A percentile compares a stretch with the other conserved stretches of the same genome.
phyloP scores from a whole-genome alignment of 495 filamentous ascomycete genomes.

The Staphylotrichum tortipilum region DNA sequence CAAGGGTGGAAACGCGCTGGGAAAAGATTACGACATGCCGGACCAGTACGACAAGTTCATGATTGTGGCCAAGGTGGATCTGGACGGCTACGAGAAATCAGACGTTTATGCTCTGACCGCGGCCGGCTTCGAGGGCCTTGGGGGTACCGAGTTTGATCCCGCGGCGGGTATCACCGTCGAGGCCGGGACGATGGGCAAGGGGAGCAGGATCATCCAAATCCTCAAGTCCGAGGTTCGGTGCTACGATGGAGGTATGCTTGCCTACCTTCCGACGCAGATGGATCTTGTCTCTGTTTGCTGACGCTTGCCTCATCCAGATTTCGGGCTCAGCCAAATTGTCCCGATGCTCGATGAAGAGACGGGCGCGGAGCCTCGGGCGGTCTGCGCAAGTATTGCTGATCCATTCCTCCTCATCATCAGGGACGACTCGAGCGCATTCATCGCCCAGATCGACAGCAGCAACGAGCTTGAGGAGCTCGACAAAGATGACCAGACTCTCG shows the following conservation, averaged over 20 bases:
- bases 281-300: conserved; percentile 10
- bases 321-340: conserved; percentile 80
- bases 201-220: conserved; percentile 74
- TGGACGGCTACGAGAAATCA: conserved; percentile 48
- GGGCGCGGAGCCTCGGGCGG: conserved; percentile 61
- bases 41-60: conserved; percentile 60
- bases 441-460: conserved; percentile 66
- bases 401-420: conserved; percentile 79
- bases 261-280: not conserved
- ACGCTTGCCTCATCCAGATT: conserved; percentile 43
- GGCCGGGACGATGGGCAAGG: conserved; percentile 64
- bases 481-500: conserved; percentile 42
- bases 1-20: conserved; percentile 39
- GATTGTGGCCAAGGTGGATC: conserved; percentile 54
- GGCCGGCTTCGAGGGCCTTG: conserved; percentile 55
- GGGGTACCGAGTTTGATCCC: conserved; percentile 76
- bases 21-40: conserved; percentile 40
- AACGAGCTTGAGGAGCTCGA: conserved; percentile 82
- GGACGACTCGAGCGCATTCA: conserved; percentile 67
- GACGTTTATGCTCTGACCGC: conserved; percentile 54
- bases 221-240: conserved; percentile 73
- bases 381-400: conserved; percentile 77
- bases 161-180: conserved; percentile 78
- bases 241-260: conserved; percentile 71
- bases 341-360: conserved; percentile 83